Percentiles rank a stretch among this genome's conserved stretches.
Conservation (phyloP, 1,284 basidiomycete species). For the Coriolopsis trogii region DNA sequence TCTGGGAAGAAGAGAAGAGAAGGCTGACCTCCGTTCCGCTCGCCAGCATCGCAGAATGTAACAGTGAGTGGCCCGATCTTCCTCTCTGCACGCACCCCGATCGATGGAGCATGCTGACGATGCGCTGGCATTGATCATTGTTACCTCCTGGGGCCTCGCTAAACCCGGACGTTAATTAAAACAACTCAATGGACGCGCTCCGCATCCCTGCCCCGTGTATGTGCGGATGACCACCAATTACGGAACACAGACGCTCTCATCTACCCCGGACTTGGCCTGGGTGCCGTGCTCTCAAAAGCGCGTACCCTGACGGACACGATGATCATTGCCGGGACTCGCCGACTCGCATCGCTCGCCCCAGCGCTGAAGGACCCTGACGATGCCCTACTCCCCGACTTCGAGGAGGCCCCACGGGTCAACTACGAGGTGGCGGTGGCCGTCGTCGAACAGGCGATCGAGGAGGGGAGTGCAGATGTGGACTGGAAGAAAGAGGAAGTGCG, state of each 20-base stretch:
- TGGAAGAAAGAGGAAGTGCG: conserved; percentile 60
- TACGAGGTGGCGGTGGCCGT: conserved; percentile 84
- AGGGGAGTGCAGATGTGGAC: conserved; percentile 60
- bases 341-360: conserved; percentile 77
- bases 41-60: conserved; percentile 57
- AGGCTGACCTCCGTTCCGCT: background rate
- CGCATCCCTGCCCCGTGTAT: too few species aligned
- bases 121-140: too few species aligned
- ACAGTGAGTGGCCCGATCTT: conserved; percentile 47
- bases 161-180: too few species aligned
- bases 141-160: too few species aligned
- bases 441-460: conserved; percentile 72
- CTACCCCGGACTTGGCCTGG: conserved; percentile 81
- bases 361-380: conserved; percentile 68
- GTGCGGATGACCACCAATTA: background rate
- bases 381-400: conserved; percentile 74
- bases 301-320: conserved; percentile 70
- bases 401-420: conserved; percentile 68
- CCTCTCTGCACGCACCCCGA: too few species aligned
- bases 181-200: background rate
- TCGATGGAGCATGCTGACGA: too few species aligned
- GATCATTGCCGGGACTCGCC: conserved; percentile 77
- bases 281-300: conserved; percentile 66
- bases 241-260: conserved; percentile 69
- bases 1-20: conserved; percentile 4